A percentile compares a stretch with the other conserved stretches of the same genome.
phyloP scores from a whole-genome alignment of 1,139 yeast species.

The Geotrichum europaeum region DNA sequence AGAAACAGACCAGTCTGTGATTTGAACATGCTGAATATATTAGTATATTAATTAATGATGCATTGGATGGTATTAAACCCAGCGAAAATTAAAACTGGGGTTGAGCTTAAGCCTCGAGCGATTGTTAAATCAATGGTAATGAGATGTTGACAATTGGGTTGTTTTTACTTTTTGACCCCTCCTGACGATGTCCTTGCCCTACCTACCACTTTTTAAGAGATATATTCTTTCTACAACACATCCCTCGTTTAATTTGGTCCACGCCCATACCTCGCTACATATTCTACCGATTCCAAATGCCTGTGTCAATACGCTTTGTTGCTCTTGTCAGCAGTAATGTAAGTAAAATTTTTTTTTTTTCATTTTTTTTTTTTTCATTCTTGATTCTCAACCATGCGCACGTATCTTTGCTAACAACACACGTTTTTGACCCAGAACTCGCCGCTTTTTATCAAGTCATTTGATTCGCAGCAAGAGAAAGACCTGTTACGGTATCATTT shows the following conservation, averaged over 20 bases:
- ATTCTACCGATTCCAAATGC: conserved; percentile 18
- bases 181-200: neutral
- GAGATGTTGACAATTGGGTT: neutral
- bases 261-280: neutral
- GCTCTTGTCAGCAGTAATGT: conserved; percentile 31
- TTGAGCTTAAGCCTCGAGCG: neutral
- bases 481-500: conserved; percentile 33
- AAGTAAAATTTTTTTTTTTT: conserved; percentile 12
- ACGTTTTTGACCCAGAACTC: conserved; percentile 23
- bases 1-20: conserved; percentile 18
- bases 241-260: neutral
- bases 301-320: conserved; percentile 28
- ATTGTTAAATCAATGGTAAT: neutral
- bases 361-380: no score
- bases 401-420: neutral
- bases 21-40: conserved; percentile 19
- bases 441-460: conserved; percentile 29
- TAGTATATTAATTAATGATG: neutral
- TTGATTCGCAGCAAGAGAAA: conserved; percentile 21
- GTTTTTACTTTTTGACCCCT: neutral
- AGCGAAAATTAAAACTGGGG: neutral
- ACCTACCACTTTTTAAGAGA: neutral
- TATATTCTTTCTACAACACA: neutral
- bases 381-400: neutral
- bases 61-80: neutral